phyloP scores from a whole-genome alignment of 371 early-diverging fungal species.

The Rhizopus microsporus region DNA sequence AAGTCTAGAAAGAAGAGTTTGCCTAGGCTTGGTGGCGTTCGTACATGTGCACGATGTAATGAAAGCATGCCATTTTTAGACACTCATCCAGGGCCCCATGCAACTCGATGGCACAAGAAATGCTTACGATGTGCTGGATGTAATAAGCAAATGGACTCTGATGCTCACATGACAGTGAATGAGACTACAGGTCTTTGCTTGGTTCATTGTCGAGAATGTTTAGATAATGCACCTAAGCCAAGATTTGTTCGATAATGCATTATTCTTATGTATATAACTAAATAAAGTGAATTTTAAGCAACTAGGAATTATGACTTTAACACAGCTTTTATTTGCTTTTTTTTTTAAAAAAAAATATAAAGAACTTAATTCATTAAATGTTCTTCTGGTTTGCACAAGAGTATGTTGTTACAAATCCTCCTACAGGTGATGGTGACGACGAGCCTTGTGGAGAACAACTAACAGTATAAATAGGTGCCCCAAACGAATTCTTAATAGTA shows the following conservation, averaged over 20 bases:
- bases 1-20: slow-evolving; percentile 28
- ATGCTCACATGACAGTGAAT: slow-evolving; percentile 40
- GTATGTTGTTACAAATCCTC: too few species aligned
- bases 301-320: too few species aligned
- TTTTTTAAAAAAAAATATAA: too few species aligned
- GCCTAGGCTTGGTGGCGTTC: slow-evolving; percentile 53
- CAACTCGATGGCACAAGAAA: slow-evolving; percentile 57
- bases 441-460: too few species aligned
- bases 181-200: slow-evolving; percentile 34
- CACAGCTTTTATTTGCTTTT: too few species aligned
- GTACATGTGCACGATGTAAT: slow-evolving; percentile 51
- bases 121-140: slow-evolving; percentile 52
- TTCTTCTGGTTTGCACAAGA: too few species aligned
- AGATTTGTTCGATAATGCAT: slow-evolving; percentile 26
- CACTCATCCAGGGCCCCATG: slow-evolving; percentile 52
- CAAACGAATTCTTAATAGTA: too few species aligned
- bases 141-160: slow-evolving; percentile 57
- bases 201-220: slow-evolving; percentile 52
- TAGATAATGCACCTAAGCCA: slow-evolving; percentile 25
- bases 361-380: too few species aligned
- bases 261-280: background rate
- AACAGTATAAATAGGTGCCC: too few species aligned
- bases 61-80: slow-evolving; percentile 52
- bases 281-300: too few species aligned
- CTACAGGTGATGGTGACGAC: too few species aligned